Base-by-base conservation (phyloP, 2,329 filamentous ascomycete genomes). In the Talaromyces sp. region DNA sequence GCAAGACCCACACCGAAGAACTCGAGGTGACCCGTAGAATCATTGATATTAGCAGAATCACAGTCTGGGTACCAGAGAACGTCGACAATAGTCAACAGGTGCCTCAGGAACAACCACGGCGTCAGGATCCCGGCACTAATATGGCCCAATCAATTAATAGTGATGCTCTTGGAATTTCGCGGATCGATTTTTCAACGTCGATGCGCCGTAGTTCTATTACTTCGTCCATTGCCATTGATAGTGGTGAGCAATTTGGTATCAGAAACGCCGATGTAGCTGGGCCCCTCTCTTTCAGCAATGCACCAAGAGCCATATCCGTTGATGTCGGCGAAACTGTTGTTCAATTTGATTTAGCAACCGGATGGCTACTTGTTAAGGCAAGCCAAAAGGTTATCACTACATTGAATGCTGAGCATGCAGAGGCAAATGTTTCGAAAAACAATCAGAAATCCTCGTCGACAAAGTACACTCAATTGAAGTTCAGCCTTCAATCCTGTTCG, bases 321-420 rank as follows among this genome's bases (percentile, higher is more conserved):
- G 77, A 78, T 54, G 67, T 80, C 5, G 70, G 69, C 11, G 73
- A 73, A 7, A 59, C 71, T 17, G 68, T 70, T 1, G 54, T 78
- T 10, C 74, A 75, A 45, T 74, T 80, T 60, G 78, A 80, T 67
- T 78, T 79, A 64, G 72, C 78, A 27, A 76, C 71, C 58, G 78
- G 78, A 5, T 80, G 78, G 78, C 72, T 80, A 61, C 65, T 79
- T 19, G 67, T 71, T 37, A 80, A 79, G 62, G 70, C 76, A 63
- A 72, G 73, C 7, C 76, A 80, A 63, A 74, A 70, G 39, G 41
- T 77, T 13, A 61, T 72, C 11, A 64, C 69, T 52, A 56, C 70
- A 19, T 69, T 73, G 50, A 68, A 61, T 43, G 62, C 47, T 22
- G 45, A 67, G 13, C 3, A 10, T 50, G 65, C 66, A 15, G 67